Percentiles rank a stretch among this genome's conserved stretches.
Evolutionary conservation across 768 basidiomycete genomes (phyloP).

Genomic region (Brasilioporus rufonigricans): DNA sequence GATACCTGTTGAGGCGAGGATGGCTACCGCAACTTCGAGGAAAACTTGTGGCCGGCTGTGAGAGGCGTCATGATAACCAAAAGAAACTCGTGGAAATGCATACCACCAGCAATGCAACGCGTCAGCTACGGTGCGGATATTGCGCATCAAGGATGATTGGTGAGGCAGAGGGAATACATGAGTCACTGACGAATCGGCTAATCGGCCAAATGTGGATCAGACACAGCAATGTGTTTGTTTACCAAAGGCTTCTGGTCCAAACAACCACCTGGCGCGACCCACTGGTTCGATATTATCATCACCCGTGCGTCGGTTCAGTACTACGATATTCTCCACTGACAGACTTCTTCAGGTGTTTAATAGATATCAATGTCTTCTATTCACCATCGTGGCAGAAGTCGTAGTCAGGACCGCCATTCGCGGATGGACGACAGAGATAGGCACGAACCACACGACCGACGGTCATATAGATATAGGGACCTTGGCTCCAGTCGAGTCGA

Average conservation of each 20-base stretch:
- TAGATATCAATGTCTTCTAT: slow-evolving; percentile 19
- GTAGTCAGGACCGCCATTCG: slow-evolving; percentile 17
- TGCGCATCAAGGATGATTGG: slow-evolving; percentile 18
- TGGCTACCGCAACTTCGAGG: slow-evolving; percentile 14
- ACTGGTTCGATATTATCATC: neutral
- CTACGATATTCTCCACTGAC: neutral
- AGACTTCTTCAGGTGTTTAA: neutral
- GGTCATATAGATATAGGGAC: slow-evolving; percentile 15
- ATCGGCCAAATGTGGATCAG: slow-evolving; percentile 21
- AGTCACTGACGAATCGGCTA: slow-evolving; percentile 17
- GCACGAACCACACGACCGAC: slow-evolving; percentile 19
- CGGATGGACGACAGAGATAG: slow-evolving; percentile 15
- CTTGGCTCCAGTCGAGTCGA: slow-evolving; percentile 8
- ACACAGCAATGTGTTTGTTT: slow-evolving; percentile 23
- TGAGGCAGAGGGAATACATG: slow-evolving; percentile 1
- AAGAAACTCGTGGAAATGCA: slow-evolving; percentile 16
- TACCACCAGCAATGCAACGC: slow-evolving; percentile 10
- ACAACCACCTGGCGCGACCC: slow-evolving; percentile 15
- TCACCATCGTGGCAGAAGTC: slow-evolving; percentile 22
- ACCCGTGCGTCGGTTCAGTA: neutral
- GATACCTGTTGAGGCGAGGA: slow-evolving; percentile 6
- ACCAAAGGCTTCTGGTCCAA: slow-evolving; percentile 27
- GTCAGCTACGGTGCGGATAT: slow-evolving; percentile 27
- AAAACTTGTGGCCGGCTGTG: slow-evolving; percentile 27
- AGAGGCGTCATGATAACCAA: slow-evolving; percentile 11